Base-by-base conservation (phyloP, 257 asterid genomes). In the Solanum chmielewskii region DNA sequence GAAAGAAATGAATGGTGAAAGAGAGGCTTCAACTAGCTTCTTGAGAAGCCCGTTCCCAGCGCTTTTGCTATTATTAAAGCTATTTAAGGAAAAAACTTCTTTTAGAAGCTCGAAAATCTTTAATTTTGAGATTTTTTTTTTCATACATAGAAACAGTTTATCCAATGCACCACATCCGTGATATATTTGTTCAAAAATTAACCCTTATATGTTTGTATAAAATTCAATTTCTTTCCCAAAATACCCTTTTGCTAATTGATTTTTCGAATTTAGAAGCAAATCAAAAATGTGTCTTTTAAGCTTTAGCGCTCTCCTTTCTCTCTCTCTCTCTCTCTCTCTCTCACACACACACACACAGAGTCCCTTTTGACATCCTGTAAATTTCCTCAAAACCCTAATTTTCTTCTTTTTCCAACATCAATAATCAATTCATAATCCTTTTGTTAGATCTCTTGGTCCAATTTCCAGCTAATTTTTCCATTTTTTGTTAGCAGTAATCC, bases 111-210 rank as follows among this genome's bases (percentile, higher is more conserved):
- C 18, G 0, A 1, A 52, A 1, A 52, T 52, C 60, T 52, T 52
- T 52, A 52, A 4, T 52, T 49, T 39, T 52, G 2, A 52, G 4
- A 18, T 2, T 18, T 18, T 18, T 52, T 52, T 52, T 52, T 52
- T 0, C 23, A 49, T 49, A 47, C 1, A 0, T 9, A 0, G 64
- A 11, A 56, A 2, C 2, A 18, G 0, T 4, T 1, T 0, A 56
- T 56, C n/a, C 64, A 0, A 56, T 56, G 11, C n/a, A 56, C 64
- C n/a, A 56, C n/a, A 56, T 56, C n/a, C 4, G n/a, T 56, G 4
- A 18, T 59, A 59, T 59, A 59, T 21, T 59, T 59, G 27, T 21
- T 20, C 27, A 59, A 20, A 18, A 20, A 1, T 59, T 59, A 0
- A 59, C 66, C 66, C 27, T 59, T 59, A 12, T 21, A 8, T 7